Conservation (phyloP, 495 filamentous ascomycete genomes). For the Durotheca rogersii region DNA sequence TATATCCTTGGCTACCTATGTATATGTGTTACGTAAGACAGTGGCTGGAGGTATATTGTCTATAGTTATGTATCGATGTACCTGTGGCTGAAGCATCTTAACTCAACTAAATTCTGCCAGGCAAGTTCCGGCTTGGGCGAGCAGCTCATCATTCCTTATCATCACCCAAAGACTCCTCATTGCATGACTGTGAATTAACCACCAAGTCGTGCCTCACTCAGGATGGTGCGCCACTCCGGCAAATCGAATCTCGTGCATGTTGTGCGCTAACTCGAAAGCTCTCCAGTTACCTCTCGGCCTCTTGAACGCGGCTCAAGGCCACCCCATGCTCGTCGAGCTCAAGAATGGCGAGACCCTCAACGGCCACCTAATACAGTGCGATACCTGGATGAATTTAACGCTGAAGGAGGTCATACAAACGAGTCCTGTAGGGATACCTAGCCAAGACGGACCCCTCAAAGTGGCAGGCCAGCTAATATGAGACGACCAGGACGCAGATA, state of each 20-base stretch:
- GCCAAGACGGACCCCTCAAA: neutral
- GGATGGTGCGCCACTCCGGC: constrained; percentile 16
- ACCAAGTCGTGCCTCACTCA: constrained; percentile 3
- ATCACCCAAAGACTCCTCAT: constrained; percentile 11
- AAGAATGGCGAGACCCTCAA: constrained; percentile 98
- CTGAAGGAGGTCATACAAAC: constrained; percentile 98
- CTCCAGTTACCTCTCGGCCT: constrained; percentile 85
- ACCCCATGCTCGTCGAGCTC: constrained; percentile 98
- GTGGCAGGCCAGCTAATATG: constrained; percentile 13
- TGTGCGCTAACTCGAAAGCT: constrained; percentile 17
- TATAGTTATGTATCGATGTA: neutral
- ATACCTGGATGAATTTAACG: constrained; percentile 99
- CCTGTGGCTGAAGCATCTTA: neutral
- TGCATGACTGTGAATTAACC: constrained; percentile 1
- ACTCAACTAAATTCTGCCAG: constrained; percentile 11
- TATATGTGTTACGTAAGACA: too few species aligned
- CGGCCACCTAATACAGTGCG: constrained; percentile 91
- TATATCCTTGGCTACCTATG: too few species aligned
- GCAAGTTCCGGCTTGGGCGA: constrained; percentile 18
- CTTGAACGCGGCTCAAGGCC: constrained; percentile 91
- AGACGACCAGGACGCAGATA: constrained; percentile 72
- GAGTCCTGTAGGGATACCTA: constrained; percentile 57
- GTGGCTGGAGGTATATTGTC: neutral
- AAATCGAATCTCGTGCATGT: neutral
- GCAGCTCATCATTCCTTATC: constrained; percentile 10